phyloP scores from a whole-genome alignment of 225 moss, liverwort and hornwort species.

The Pseudoscleropodium purum region DNA sequence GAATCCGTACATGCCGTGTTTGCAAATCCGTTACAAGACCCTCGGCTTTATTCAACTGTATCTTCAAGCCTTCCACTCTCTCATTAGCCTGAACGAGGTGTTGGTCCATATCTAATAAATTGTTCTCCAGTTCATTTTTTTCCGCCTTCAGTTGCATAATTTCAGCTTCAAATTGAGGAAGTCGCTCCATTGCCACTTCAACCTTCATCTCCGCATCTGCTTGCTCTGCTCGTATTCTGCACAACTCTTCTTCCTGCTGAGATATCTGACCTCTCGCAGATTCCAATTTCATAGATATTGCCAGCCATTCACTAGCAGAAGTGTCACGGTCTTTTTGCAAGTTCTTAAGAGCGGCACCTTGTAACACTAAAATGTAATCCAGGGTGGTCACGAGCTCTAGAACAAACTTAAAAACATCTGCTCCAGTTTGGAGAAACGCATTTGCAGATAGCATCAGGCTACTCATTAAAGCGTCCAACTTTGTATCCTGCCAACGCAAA shows the following conservation, averaged over 20 bases:
- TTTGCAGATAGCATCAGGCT: conserved; percentile 15
- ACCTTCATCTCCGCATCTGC: conserved; percentile 7
- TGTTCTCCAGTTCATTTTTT: conserved; percentile 20
- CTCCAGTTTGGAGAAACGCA: conserved; percentile 8
- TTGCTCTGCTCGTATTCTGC: conserved; percentile 8
- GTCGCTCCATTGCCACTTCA: conserved; percentile 2
- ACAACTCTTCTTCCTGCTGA: conserved; percentile 27
- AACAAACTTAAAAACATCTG: conserved; percentile 1
- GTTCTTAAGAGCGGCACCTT: neutral
- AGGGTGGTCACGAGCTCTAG: conserved; percentile 18
- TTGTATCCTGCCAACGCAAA: conserved; percentile 19
- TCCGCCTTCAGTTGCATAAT: conserved; percentile 7
- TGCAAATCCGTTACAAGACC: conserved; percentile 14
- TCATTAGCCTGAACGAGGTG: conserved; percentile 22
- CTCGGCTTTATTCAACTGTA: conserved; percentile 28
- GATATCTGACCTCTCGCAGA: conserved; percentile 4
- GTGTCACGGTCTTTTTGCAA: conserved; percentile 13
- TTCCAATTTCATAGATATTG: conserved; percentile 4
- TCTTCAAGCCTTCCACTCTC: conserved; percentile 14
- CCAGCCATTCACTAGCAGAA: neutral
- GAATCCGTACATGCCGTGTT: conserved; percentile 6
- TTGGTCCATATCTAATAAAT: conserved; percentile 23
- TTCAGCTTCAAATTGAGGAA: conserved; percentile 12
- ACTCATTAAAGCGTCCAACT: conserved; percentile 14
- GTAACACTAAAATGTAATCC: conserved; percentile 19